Evolutionary conservation across 1,139 yeast genomes (phyloP).

Genomic region (Yamadazyma triangularis): DNA sequence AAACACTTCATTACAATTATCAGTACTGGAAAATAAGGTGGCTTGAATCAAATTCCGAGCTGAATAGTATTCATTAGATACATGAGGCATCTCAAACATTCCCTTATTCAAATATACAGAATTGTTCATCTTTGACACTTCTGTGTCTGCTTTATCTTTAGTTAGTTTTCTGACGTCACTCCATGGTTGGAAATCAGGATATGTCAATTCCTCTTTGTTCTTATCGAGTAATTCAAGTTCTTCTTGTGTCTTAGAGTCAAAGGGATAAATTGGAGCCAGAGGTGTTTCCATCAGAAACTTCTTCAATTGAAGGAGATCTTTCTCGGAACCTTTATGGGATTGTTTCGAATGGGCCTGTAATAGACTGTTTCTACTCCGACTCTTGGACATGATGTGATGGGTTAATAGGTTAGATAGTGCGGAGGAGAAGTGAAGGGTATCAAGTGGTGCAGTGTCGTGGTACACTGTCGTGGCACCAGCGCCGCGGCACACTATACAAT

Average conservation of each 20-base stretch:
- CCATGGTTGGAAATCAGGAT: slow-evolving; percentile 85
- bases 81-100: slow-evolving; percentile 53
- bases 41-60: slow-evolving; percentile 50
- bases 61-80: slow-evolving; percentile 47
- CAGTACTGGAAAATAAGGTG: slow-evolving; percentile 35
- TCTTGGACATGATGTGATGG: slow-evolving; percentile 34
- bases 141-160: slow-evolving; percentile 19
- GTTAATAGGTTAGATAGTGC: too few relatives aligned
- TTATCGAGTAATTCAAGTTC: slow-evolving; percentile 3
- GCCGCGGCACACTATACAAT: too few relatives aligned
- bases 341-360: slow-evolving; percentile 27
- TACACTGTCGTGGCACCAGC: too few relatives aligned
- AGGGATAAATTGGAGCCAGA: slow-evolving; percentile 30
- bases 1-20: slow-evolving; percentile 34
- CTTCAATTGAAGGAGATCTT: slow-evolving; percentile 34
- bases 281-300: slow-evolving; percentile 38
- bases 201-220: slow-evolving; percentile 20
- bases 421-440: too few relatives aligned
- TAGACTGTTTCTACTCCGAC: slow-evolving; percentile 31
- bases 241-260: slow-evolving; percentile 15
- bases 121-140: slow-evolving; percentile 25
- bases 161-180: slow-evolving; percentile 53
- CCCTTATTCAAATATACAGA: slow-evolving; percentile 38
- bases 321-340: slow-evolving; percentile 19
- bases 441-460: too few relatives aligned